Base-by-base conservation (phyloP, 2,329 filamentous ascomycete species). In the Talaromyces sp. region DNA sequence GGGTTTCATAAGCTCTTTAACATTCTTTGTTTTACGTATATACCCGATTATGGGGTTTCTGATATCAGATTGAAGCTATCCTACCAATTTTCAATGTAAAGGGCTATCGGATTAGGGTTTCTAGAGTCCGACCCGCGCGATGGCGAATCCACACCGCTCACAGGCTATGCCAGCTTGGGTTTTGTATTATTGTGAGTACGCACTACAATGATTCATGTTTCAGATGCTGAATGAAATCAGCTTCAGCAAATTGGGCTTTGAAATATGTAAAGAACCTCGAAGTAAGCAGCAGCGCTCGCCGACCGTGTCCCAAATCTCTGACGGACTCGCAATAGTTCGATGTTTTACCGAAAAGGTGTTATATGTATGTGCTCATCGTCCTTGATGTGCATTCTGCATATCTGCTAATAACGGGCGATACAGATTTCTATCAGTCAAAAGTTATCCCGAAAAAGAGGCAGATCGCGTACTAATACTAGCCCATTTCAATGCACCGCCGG, bases 401-500 rank as follows among this genome's bases (percentile, higher is more conserved):
- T 31, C 7, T 7, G 27, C 13, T 35, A 43, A 24, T 56, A 41
- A 37, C 14, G 1, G 8, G 13, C 1, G 24, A 57, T n/a, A 22
- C n/a, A 66, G 64, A 43, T 62, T 66, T 22, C 52, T 66, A 11
- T 54, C 60, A 41, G 49, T 35, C 7, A 24, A 59, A 8, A 54
- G 19, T 13, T 66, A 66, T 43, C 62, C 62, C 13, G 9, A 49
- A 33, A 3, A 52, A 16, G 24, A 47, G 27, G 9, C 22, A 6
- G 31, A 62, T 41, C 52, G 43, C 6, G 16, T 50, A 8, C 59
- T 16, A 9, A 50, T 66, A n/a, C 56, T 66, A 16, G 16, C 31
- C 16, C 50, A 62, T 61, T 66, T 66, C 37, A 56, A 66, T 62
- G 64, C 60, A 13, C 64, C 64, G 14, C 33, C 41, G 13, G 52